These are phyloP conservation scores for Fusarium nelsonii DNA, from an alignment of 2,329 filamentous ascomycete genomes.

Conservation along the genomic window DNA sequence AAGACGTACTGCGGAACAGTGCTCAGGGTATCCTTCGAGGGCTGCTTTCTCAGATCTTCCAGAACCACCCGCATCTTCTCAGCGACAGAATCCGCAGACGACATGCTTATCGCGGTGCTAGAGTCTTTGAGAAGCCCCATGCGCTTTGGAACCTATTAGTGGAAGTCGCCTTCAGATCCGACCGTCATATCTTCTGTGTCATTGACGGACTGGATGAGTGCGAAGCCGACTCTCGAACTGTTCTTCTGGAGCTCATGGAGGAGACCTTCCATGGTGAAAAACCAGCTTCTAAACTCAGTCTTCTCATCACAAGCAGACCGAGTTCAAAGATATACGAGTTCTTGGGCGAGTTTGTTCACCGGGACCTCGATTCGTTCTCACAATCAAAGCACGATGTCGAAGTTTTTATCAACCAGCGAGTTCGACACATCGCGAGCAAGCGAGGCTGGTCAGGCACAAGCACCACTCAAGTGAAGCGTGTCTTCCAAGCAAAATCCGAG, in stretches of 20 bases:
- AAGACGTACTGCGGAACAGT: slow-evolving; percentile 25
- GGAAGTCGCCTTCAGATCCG: slow-evolving; percentile 29
- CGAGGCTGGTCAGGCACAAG: slow-evolving; percentile 35
- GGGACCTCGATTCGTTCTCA: slow-evolving; percentile 40
- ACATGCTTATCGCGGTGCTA: slow-evolving; percentile 21
- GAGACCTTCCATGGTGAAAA: slow-evolving; percentile 25
- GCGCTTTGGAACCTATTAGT: slow-evolving; percentile 32
- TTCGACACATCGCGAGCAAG: slow-evolving; percentile 26
- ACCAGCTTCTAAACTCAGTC: slow-evolving; percentile 20
- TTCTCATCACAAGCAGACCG: slow-evolving; percentile 21
- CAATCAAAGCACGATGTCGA: slow-evolving; percentile 35
- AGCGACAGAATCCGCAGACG: slow-evolving; percentile 33
- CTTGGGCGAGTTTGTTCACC: slow-evolving; percentile 36
- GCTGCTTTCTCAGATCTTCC: slow-evolving; percentile 29
- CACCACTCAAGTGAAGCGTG: slow-evolving; percentile 26
- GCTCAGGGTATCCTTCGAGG: slow-evolving; percentile 27
- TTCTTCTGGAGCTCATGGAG: slow-evolving; percentile 27
- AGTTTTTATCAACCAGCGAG: slow-evolving; percentile 36
- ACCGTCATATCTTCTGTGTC: slow-evolving; percentile 27
- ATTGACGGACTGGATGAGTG: slow-evolving; percentile 33
- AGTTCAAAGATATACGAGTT: slow-evolving; percentile 24
- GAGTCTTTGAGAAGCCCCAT: slow-evolving; percentile 29
- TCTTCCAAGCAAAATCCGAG: slow-evolving; percentile 40
- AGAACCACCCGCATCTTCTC: slow-evolving; percentile 27
- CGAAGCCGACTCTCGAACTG: slow-evolving; percentile 17